Conservation (phyloP, 176 grass and related monocot genomes). For the Echinochloa phyllopogon region DNA sequence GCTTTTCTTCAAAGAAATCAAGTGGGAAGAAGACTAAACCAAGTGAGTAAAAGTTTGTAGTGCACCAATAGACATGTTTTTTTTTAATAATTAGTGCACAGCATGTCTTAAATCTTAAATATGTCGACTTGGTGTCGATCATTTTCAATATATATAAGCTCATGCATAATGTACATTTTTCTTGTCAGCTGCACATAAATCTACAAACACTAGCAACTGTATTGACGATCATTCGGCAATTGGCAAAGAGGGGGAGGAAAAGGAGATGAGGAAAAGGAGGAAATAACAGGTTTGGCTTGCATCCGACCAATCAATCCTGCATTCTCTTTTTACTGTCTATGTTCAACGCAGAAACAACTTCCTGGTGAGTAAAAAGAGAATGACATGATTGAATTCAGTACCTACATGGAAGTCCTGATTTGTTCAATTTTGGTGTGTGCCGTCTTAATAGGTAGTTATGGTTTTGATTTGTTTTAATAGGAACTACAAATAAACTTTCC, state of each 20-base stretch:
- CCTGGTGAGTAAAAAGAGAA: constrained; percentile 54
- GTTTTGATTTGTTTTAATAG: too few relatives aligned
- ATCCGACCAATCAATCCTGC: constrained; percentile 43
- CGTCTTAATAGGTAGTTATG: too few relatives aligned
- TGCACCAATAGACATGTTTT: neutral
- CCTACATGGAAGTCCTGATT: too few relatives aligned
- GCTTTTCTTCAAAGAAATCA: neutral
- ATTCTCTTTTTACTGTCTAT: constrained; percentile 46
- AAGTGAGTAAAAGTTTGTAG: constrained; percentile 37
- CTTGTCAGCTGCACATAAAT: too few relatives aligned
- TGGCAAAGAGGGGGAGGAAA: constrained; percentile 28
- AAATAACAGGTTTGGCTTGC: constrained; percentile 32
- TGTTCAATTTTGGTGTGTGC: too few relatives aligned
- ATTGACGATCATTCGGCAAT: constrained; percentile 1
- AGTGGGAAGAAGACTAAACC: neutral
- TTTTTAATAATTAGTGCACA: neutral
- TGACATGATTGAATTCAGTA: too few relatives aligned
- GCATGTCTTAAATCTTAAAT: constrained; percentile 13
- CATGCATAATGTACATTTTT: too few relatives aligned
- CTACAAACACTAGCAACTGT: constrained; percentile 7
- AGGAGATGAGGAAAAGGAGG: constrained; percentile 12
- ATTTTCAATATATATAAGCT: too few relatives aligned
- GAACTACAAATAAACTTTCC: too few relatives aligned
- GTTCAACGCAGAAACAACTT: neutral
- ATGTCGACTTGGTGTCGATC: too few relatives aligned